A percentile compares a stretch with the other conserved stretches of the same genome.
Conservation (phyloP, 2,329 filamentous ascomycete species). For the Fusarium foetens region DNA sequence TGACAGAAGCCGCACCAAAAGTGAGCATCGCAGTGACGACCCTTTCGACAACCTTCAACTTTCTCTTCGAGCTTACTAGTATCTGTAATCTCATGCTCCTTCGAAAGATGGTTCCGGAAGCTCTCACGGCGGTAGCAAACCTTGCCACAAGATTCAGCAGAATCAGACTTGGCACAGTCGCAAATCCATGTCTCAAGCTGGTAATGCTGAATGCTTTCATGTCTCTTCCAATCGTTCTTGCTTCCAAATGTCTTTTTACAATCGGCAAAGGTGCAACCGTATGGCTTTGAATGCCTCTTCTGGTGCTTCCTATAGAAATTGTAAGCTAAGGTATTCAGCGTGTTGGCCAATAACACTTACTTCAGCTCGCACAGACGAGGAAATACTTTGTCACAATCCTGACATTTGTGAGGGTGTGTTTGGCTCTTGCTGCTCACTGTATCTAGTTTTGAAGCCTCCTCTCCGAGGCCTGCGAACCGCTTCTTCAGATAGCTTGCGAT, state of each 20-base stretch:
- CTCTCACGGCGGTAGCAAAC: conserved; percentile 67
- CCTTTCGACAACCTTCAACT: conserved; percentile 67
- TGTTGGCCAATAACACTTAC: conserved; percentile 51
- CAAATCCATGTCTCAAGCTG: conserved; percentile 80
- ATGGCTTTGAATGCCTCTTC: conserved; percentile 83
- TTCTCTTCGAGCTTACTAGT: conserved; percentile 52
- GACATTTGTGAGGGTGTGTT: conserved; percentile 46
- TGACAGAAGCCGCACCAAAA: conserved; percentile 93
- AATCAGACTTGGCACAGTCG: conserved; percentile 49
- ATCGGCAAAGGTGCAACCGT: conserved; percentile 77
- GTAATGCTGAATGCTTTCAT: conserved; percentile 84
- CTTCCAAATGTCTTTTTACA: conserved; percentile 85
- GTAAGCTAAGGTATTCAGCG: conserved; percentile 1
- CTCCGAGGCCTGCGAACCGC: conserved; percentile 8
- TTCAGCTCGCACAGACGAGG: conserved; percentile 65
- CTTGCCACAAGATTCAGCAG: conserved; percentile 60
- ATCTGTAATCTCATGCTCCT: conserved; percentile 57
- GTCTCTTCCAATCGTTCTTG: conserved; percentile 94
- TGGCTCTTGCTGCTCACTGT: conserved; percentile 18
- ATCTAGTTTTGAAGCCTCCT: conserved; percentile 24
- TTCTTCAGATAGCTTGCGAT: conserved; percentile 48
- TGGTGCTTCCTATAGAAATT: conserved; percentile 76
- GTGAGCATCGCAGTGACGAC: conserved; percentile 68
- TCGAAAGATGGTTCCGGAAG: conserved; percentile 70
- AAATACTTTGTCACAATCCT: conserved; percentile 59